Conservation (phyloP, 2,329 filamentous ascomycete genomes). For the Myriosclerotinia curreyana region DNA sequence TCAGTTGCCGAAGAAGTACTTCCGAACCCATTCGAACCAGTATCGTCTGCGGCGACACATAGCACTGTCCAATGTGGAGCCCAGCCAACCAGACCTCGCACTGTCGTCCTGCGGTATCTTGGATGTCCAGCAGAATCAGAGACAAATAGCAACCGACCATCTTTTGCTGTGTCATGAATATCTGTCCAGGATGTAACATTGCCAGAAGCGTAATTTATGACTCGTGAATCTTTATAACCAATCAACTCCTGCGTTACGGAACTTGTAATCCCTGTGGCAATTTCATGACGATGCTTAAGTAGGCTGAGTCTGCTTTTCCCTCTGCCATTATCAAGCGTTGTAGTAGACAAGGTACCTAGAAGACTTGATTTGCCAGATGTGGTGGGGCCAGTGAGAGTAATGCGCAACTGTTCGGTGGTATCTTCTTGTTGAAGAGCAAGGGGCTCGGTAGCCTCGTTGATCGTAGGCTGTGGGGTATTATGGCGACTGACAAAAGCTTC, state of each 20-base stretch:
- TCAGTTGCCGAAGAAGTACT: constrained; percentile 52
- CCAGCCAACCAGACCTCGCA: constrained; percentile 91
- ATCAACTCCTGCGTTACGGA: constrained; percentile 92
- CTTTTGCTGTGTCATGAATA: constrained; percentile 75
- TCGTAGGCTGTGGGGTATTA: constrained; percentile 13
- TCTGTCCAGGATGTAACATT: constrained; percentile 93
- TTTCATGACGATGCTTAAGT: constrained; percentile 89
- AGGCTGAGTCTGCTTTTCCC: constrained; percentile 86
- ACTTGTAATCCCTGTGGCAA: constrained; percentile 86
- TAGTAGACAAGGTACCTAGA: constrained; percentile 82
- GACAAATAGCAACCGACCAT: constrained; percentile 77
- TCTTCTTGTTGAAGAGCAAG: constrained; percentile 16
- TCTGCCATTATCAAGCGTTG: constrained; percentile 84
- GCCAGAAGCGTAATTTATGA: constrained; percentile 81
- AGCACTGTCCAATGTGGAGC: constrained; percentile 90
- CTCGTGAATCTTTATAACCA: constrained; percentile 63
- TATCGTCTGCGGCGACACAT: constrained; percentile 79
- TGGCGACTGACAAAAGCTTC: constrained; percentile 7
- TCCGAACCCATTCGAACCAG: constrained; percentile 38
- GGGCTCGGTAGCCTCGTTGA: neutral
- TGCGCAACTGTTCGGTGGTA: constrained; percentile 65
- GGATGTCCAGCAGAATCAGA: constrained; percentile 91
- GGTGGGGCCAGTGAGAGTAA: constrained; percentile 85
- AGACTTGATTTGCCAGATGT: constrained; percentile 91
- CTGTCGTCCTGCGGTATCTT: constrained; percentile 81